These are phyloP conservation scores for Syncephalastrum racemosum DNA, from an alignment of 371 early-diverging fungal species.

Conservation along the genomic window DNA sequence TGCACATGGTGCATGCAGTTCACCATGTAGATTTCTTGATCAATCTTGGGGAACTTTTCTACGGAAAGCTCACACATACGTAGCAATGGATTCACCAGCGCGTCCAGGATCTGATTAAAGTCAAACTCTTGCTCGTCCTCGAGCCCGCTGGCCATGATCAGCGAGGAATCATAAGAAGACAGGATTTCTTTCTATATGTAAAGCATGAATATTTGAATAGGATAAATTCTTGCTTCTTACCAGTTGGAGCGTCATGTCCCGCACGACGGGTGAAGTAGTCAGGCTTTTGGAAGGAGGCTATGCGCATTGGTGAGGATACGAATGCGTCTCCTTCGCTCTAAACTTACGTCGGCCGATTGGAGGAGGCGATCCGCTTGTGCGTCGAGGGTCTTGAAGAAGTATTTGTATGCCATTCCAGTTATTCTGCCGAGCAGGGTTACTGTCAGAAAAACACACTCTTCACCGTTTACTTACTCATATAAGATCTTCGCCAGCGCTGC, in stretches of 20 bases:
- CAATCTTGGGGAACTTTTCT: constrained; percentile 50
- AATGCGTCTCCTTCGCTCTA: neutral
- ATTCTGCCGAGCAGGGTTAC: constrained; percentile 34
- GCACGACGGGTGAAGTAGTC: constrained; percentile 59
- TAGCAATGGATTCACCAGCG: constrained; percentile 72
- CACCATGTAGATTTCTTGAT: constrained; percentile 70
- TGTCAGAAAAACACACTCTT: no score
- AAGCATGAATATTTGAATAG: neutral
- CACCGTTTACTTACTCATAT: constrained; percentile 49
- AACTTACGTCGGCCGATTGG: constrained; percentile 51
- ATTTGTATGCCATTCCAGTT: constrained; percentile 63
- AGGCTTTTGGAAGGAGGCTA: constrained; percentile 64
- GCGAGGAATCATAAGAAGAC: constrained; percentile 75
- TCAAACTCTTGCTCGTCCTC: constrained; percentile 49
- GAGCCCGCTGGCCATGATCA: constrained; percentile 44
- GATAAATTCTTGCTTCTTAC: constrained; percentile 26
- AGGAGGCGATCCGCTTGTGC: constrained; percentile 66
- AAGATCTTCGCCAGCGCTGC: constrained; percentile 58
- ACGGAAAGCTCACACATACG: constrained; percentile 71
- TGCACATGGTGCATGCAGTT: constrained; percentile 75
- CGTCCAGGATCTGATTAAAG: constrained; percentile 64
- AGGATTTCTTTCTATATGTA: constrained; percentile 70
- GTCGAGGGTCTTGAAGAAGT: constrained; percentile 69
- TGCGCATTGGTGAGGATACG: constrained; percentile 8
- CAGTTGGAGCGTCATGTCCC: constrained; percentile 68